A percentile compares a stretch with the other conserved stretches of the same genome.
Conservation (phyloP, 495 filamentous ascomycete genomes). For the Symbiotaphrina buchneri region DNA sequence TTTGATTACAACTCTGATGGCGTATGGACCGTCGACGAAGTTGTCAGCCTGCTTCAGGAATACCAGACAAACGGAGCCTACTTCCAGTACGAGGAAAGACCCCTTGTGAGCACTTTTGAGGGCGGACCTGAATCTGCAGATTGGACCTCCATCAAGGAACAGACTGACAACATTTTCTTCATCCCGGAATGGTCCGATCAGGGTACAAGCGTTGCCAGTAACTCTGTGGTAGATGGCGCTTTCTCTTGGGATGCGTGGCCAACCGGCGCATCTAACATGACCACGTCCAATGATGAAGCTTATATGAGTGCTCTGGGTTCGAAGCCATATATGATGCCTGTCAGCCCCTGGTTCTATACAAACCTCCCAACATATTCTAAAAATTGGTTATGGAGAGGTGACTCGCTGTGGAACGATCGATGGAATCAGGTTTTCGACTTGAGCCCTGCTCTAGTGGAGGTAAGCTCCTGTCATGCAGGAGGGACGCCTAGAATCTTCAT, state of each 20-base stretch:
- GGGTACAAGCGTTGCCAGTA: constrained; percentile 18
- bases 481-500: too few relatives aligned
- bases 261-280: constrained; percentile 27
- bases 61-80: constrained; percentile 28
- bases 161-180: constrained; percentile 22
- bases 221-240: constrained; percentile 32
- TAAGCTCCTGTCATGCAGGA: too few relatives aligned
- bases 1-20: constrained; percentile 39
- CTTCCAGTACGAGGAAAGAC: constrained; percentile 27
- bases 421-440: constrained; percentile 47
- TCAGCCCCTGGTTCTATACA: constrained; percentile 57
- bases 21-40: constrained; percentile 28
- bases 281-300: constrained; percentile 23
- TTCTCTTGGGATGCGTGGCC: constrained; percentile 65
- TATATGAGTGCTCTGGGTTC: constrained; percentile 25
- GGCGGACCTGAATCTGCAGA: constrained; percentile 30
- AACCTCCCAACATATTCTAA: constrained; percentile 46
- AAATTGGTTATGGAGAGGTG: constrained; percentile 52
- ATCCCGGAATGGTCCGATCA: constrained; percentile 34
- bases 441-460: constrained; percentile 32
- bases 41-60: constrained; percentile 30
- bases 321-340: constrained; percentile 61
- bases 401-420: constrained; percentile 49
- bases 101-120: constrained; percentile 56
- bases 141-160: constrained; percentile 30